These are phyloP conservation scores for Cicer yamashitae DNA, from an alignment of 306 rosid species.

Conservation along the genomic window DNA sequence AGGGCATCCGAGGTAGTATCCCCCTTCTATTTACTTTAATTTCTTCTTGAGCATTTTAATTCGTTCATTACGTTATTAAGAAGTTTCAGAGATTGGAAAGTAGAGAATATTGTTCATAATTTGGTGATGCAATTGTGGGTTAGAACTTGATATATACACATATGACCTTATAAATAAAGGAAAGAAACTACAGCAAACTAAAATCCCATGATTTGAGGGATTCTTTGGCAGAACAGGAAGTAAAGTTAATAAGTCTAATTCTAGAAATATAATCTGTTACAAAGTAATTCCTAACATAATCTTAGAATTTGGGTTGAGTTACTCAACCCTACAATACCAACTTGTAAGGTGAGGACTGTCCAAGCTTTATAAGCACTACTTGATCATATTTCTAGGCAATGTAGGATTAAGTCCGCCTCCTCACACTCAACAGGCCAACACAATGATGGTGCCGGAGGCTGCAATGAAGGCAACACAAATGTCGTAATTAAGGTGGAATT, in stretches of 20 bases:
- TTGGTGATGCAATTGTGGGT: constrained; percentile 8
- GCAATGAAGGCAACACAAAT: no score
- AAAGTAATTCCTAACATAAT: background rate
- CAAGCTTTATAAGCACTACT: no score
- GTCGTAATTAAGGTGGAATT: no score
- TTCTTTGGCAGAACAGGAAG: constrained; percentile 15
- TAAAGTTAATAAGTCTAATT: background rate
- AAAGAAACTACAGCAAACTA: background rate
- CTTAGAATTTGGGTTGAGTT: no score
- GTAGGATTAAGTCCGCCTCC: no score
- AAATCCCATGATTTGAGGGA: constrained; percentile 2
- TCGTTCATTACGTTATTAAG: constrained; percentile 38
- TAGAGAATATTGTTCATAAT: constrained; percentile 1
- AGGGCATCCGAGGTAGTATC: constrained; percentile 69
- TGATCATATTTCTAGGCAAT: no score
- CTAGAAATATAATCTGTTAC: constrained; percentile 1
- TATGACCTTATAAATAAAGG: background rate
- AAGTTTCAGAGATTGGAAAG: constrained; percentile 9
- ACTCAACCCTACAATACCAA: no score
- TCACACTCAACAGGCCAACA: no score
- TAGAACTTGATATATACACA: constrained; percentile 13
- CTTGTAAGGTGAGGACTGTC: no score
- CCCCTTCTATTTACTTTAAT: constrained; percentile 37
- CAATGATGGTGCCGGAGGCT: no score
- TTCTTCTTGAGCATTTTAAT: constrained; percentile 36